Evolutionary conservation across 1,284 basidiomycete genomes (phyloP).

Genomic region (Moniliophthora roreri): DNA sequence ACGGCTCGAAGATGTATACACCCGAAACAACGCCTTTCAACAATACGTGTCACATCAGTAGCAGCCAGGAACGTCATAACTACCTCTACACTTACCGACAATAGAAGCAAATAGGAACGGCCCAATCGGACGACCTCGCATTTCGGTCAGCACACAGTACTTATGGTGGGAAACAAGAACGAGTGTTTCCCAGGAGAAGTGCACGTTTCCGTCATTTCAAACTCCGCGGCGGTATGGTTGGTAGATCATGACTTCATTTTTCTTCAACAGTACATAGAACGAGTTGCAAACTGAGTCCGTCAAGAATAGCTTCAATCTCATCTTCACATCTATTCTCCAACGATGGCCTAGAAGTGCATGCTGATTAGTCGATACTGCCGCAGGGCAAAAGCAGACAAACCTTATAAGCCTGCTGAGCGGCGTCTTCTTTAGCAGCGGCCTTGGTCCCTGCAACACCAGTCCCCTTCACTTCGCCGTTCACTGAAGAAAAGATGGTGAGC

Average conservation of each 20-base stretch:
- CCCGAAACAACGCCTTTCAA: constrained; percentile 13
- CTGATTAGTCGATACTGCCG: background rate
- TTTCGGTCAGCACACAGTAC: too few species aligned
- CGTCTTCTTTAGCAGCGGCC: constrained; percentile 50
- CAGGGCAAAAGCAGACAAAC: constrained; percentile 19
- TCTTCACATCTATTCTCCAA: background rate
- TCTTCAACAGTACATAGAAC: too few species aligned
- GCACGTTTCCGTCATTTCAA: constrained; percentile 15
- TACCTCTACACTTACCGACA: constrained; percentile 24
- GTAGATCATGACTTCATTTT: background rate
- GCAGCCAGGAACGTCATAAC: background rate
- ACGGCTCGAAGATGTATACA: constrained; percentile 31
- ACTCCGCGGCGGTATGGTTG: constrained; percentile 29
- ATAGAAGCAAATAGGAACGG: constrained; percentile 35
- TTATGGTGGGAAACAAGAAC: background rate
- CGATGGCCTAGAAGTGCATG: background rate
- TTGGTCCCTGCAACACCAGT: constrained; percentile 41
- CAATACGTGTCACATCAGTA: background rate
- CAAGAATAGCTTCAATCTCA: too few species aligned
- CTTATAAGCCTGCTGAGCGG: constrained; percentile 47
- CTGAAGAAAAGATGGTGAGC: constrained; percentile 29
- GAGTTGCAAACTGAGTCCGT: too few species aligned
- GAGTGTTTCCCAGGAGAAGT: background rate
- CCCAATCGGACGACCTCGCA: constrained; percentile 16
- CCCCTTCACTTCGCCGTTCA: constrained; percentile 46